phyloP scores from a whole-genome alignment of 768 basidiomycete genomes.

The Russula sp. region DNA sequence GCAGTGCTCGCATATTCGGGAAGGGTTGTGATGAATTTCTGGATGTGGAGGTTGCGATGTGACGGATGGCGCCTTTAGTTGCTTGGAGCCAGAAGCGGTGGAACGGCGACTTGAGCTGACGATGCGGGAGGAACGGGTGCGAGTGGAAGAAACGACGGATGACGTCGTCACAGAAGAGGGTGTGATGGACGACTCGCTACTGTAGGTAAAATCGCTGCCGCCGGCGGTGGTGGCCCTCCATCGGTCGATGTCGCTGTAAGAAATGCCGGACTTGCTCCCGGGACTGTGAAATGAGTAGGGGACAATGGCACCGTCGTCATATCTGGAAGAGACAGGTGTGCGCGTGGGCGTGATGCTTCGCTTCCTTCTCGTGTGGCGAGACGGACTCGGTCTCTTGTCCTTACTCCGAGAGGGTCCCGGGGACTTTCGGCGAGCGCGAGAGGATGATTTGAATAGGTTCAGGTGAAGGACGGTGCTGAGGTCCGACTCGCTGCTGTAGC shows the following conservation, averaged over 20 bases:
- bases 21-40: conserved; percentile 6
- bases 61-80: neutral
- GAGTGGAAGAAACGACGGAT: conserved; percentile 11
- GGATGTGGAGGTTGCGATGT: neutral
- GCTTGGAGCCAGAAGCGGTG: neutral
- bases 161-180: conserved; percentile 9
- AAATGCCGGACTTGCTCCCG: conserved; percentile 12
- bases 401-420: neutral
- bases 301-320: neutral
- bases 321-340: neutral
- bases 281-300: conserved; percentile 12
- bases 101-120: neutral
- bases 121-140: conserved; percentile 5
- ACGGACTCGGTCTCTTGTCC: neutral
- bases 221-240: conserved; percentile 4
- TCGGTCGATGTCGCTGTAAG: conserved; percentile 15
- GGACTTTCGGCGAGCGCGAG: neutral
- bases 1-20: conserved; percentile 12
- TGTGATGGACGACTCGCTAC: conserved; percentile 17
- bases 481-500: conserved; percentile 20
- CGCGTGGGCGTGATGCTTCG: conserved; percentile 15
- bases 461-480: conserved; percentile 11
- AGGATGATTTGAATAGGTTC: conserved; percentile 6
- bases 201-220: conserved; percentile 17
- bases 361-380: conserved; percentile 7